phyloP scores from a whole-genome alignment of 2,329 filamentous ascomycete genomes.

The Fusarium odoratissimum region DNA sequence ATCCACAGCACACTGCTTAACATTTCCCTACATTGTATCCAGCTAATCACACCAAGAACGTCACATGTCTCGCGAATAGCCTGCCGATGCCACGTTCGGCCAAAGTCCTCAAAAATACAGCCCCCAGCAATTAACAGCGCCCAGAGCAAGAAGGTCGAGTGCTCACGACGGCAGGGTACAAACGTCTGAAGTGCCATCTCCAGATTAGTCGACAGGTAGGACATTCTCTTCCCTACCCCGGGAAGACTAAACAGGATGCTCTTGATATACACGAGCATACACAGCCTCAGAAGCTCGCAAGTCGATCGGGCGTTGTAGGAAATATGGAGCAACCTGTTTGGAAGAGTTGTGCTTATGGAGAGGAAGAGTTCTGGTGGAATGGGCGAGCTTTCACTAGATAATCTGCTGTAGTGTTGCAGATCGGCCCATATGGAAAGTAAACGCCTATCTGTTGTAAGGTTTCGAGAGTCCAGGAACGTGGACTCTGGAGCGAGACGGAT shows the following conservation, averaged over 20 bases:
- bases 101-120: neutral
- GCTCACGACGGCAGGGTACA: fast-evolving
- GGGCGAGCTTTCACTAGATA: fast-evolving
- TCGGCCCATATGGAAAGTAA: neutral
- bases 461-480: fast-evolving
- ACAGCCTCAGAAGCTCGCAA: fast-evolving
- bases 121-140: fast-evolving
- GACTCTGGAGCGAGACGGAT: fast-evolving
- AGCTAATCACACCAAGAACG: fast-evolving
- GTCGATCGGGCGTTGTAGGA: neutral
- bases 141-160: neutral
- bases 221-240: neutral
- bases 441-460: fast-evolving
- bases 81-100: neutral
- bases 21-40: fast-evolving
- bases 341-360: neutral
- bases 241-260: neutral
- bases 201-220: fast-evolving
- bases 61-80: fast-evolving
- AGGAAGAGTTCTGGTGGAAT: neutral
- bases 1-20: fast-evolving
- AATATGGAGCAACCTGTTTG: neutral
- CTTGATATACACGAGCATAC: neutral
- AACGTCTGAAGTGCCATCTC: fast-evolving
- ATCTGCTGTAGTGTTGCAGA: neutral